Base-by-base conservation (phyloP, 257 asterid species). In the Primulina huaijiensis region DNA sequence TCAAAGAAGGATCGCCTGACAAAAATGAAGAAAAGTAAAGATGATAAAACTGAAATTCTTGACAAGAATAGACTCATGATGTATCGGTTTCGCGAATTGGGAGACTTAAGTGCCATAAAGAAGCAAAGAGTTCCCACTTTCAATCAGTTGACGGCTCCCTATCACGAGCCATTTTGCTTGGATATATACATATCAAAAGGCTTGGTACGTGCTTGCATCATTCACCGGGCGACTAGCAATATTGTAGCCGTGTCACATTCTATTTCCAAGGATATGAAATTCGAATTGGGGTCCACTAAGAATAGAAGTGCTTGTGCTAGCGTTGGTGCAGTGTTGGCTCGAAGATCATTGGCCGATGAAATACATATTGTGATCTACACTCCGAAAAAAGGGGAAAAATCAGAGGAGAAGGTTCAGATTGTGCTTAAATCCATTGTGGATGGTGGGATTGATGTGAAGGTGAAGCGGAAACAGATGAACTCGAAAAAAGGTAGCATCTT, bases 201-300 rank as follows among this genome's bases (percentile, higher is more conserved):
- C 7, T 92, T 97, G 0, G 90, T 83, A 6, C 87, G 97, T 52
- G 97, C 96, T 10, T 77, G 98, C 88, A 77, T 92, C 27, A 82
- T 88, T 38, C 95, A 92, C 57, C 88, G 97, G 5, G 89, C 89
- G 43, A 88, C 97, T 53, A 90, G 98, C 85, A 88, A 90, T 38
- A 97, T 92, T 17, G 96, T 92, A 16, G 90, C 73, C 25, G 92
- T 81, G 63, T 83, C 98, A 1, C 90, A 90, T 76, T 90, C 97
- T 8, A 92, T 90, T 58, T 92, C 97, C 8, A 88, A 92, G 83
- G 97, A 90, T 75, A 82, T 90, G 95, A 92, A 90, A 74, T 88
- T 82, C 69, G 96, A 87, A 56, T 67, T 90, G 64, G 78, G 85
- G 3, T 92, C 98, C 23, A 82, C 92, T 5, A 92, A 83, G 92